Evolutionary conservation across 352 stramenopile genomes (phyloP).

Genomic region (Phytophthora syringae): DNA sequence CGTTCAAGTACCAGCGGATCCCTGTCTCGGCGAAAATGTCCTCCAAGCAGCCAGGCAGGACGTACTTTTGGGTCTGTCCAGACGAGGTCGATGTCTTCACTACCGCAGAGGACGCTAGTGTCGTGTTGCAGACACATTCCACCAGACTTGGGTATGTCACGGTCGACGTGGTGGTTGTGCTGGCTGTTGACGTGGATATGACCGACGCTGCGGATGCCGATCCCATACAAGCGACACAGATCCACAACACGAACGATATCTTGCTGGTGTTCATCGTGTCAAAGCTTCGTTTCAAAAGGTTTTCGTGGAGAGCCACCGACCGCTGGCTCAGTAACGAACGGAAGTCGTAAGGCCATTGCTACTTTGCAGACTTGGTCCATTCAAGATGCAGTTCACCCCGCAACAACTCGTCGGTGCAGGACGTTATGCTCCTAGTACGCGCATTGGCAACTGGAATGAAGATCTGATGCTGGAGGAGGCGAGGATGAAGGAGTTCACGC

Average conservation of each 20-base stretch:
- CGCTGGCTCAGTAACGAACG: slow-evolving; percentile 37
- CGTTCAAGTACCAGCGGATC: slow-evolving; percentile 85
- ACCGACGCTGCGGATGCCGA: slow-evolving; percentile 9
- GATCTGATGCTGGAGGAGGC: slow-evolving; percentile 90
- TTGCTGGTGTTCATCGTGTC: slow-evolving; percentile 12
- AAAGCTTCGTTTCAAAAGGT: slow-evolving; percentile 17
- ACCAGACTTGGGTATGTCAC: slow-evolving; percentile 69
- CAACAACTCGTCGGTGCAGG: slow-evolving; percentile 88
- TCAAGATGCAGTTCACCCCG: slow-evolving; percentile 90
- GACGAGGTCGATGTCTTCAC: slow-evolving; percentile 51
- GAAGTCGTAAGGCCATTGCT: neutral
- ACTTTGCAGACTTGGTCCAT: neutral
- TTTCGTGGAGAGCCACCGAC: slow-evolving; percentile 21
- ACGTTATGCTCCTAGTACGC: slow-evolving; percentile 78
- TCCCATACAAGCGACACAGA: slow-evolving; percentile 7
- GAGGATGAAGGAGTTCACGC: slow-evolving; percentile 83
- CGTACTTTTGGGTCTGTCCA: slow-evolving; percentile 59
- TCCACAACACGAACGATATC: slow-evolving; percentile 23
- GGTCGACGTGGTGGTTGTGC: slow-evolving; percentile 24
- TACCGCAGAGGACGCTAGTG: slow-evolving; percentile 59
- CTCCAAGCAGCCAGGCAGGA: slow-evolving; percentile 67
- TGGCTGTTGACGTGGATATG: slow-evolving; percentile 18
- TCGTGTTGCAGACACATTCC: slow-evolving; percentile 79
- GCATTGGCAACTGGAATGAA: slow-evolving; percentile 92
- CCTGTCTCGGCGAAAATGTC: slow-evolving; percentile 85